phyloP scores from a whole-genome alignment of 2,329 filamentous ascomycete species.

The Leptosphaerulina australis region DNA sequence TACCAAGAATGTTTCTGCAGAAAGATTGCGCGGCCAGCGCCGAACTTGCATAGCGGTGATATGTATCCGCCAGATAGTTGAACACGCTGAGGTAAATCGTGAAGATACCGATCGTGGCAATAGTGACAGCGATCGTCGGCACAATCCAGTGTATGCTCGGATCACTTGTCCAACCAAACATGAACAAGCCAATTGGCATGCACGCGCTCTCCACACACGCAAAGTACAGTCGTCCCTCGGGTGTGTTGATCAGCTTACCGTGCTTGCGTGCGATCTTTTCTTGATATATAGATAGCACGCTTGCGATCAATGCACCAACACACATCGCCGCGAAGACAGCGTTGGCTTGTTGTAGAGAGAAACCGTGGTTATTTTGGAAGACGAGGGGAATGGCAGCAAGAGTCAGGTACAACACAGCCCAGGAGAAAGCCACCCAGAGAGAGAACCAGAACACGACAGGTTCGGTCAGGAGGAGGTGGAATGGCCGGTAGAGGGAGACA shows the following conservation, averaged over 20 bases:
- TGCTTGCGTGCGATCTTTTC: constrained; percentile 66
- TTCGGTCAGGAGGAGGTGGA: constrained; percentile 76
- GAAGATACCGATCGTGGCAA: constrained; percentile 84
- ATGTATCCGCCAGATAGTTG: constrained; percentile 90
- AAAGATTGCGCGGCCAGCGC: constrained; percentile 86
- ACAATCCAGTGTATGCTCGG: constrained; percentile 72
- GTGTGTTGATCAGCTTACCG: constrained; percentile 50
- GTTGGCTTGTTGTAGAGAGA: constrained; percentile 70
- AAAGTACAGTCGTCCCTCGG: constrained; percentile 83
- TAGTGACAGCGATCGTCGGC: constrained; percentile 70
- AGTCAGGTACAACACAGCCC: constrained; percentile 86
- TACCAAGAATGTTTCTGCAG: constrained; percentile 78
- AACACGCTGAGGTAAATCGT: constrained; percentile 80
- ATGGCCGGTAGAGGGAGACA: constrained; percentile 77
- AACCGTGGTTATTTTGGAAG: constrained; percentile 70
- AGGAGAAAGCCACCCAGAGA: constrained; percentile 87
- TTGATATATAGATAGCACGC: constrained; percentile 72
- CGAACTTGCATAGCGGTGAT: constrained; percentile 82
- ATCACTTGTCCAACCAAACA: constrained; percentile 75
- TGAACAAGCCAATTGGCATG: constrained; percentile 79
- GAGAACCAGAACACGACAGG: constrained; percentile 86
- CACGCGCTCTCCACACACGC: constrained; percentile 76
- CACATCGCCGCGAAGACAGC: constrained; percentile 77
- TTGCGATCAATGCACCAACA: constrained; percentile 69
- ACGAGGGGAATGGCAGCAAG: constrained; percentile 82